Evolutionary conservation across 1,284 basidiomycete genomes (phyloP), one percentile per base, ranked within the genome.

Genomic region (Sanguinoderma infundibulare): DNA sequence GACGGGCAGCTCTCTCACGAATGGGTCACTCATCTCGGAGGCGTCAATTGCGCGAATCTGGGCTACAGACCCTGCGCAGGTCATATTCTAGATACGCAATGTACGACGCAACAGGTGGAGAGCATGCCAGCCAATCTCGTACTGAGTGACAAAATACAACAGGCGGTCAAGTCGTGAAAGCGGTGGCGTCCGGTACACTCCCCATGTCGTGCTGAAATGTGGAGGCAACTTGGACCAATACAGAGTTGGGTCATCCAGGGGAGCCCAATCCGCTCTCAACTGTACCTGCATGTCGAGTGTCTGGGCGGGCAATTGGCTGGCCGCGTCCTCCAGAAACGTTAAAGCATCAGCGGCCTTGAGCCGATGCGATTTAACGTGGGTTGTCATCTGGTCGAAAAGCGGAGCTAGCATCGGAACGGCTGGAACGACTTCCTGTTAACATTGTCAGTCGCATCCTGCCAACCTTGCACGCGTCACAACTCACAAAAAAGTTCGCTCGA

Each of bases 331-430:
- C 20, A 57, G 42, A 49, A 64, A 61, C 2, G 14, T 8, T 12
- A 38, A 32, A 14, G 63, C 59, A 14, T 57, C 59, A 12, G 49
- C 35, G 1, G 59, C 59, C 1, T 53, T 64, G 42, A 59, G 61
- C 2, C 63, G 56, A 3, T 44, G 20, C 9, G 32, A 30, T 9
- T 39, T 20, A 24, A 53, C 30, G 36, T 53, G 56, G 0, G 57
- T 58, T 2, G 57, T 64, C 63, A 64, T 64, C 35, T 26, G 49
- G 53, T 59, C 63, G 32, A 64, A 57, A 7, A 64, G 47, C 1
- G 36, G 36, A 30, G 58, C 50, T n/a, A 56, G 28, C 26, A 17
- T 30, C 28, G 17, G 2, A 34, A 32, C 14, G 9, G 24, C 6
- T 0, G 57, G 36, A 5, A 61, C 38, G 2, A 50, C 44, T 1